Base-by-base conservation (phyloP, 108 stramenopile species). In the Nitzschia sp. region DNA sequence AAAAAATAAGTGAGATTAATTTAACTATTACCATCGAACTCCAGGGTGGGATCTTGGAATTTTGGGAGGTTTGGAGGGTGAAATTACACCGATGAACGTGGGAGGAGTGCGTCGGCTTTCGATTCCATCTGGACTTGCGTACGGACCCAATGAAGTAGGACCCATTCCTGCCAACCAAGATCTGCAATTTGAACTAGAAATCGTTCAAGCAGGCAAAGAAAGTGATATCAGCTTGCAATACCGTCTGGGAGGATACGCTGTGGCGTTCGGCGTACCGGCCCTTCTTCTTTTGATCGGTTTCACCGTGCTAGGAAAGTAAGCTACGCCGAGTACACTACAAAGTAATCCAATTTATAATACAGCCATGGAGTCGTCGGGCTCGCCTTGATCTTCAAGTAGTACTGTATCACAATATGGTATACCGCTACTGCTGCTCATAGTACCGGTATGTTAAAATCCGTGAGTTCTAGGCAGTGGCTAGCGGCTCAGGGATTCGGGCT, bases 1-100 rank as follows among this genome's bases (percentile, higher is more conserved):
- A n/a, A n/a, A n/a, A n/a, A n/a, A n/a, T n/a, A n/a, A n/a, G n/a
- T n/a, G n/a, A n/a, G n/a, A n/a, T n/a, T n/a, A n/a, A n/a, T n/a
- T n/a, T n/a, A n/a, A n/a, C n/a, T n/a, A n/a, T n/a, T n/a, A n/a
- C n/a, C n/a, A 41, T 13, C 38, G 38, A 6, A 57, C 28, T 19
- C 28, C 16, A 35, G 71, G 71, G 48, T 72, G 61, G 61, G 71
- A 72, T 32, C 28, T 72, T 26, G 71, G 71, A 0, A 72, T 72
- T 52, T 56, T 38, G 22, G 71, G 71, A 19, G 85, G 61, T 11
- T 30, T 56, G 27, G 38, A 38, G 0, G 25, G 35, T 9, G 75
- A 68, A n/a, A 64, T 76, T 16, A 47, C 55, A 2, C 58, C 67
- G 1, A 76, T 76, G 75, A 76, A 76, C n/a, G 60, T 70, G 25